Conservation (phyloP, 805 yeast genomes). For the Candida fluviatilis region DNA sequence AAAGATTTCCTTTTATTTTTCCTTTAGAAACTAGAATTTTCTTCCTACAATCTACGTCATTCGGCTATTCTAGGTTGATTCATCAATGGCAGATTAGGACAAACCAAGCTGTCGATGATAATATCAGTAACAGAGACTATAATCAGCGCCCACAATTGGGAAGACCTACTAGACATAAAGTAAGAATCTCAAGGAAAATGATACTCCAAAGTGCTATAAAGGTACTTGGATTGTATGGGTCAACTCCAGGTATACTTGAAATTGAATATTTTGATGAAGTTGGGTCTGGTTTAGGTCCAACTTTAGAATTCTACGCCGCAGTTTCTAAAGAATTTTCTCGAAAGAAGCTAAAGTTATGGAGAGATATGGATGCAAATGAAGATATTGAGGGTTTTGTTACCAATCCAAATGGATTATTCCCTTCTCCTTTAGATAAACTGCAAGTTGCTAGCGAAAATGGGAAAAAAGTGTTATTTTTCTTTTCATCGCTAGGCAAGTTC, state of each 20-base stretch:
- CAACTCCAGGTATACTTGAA: conserved; percentile 77
- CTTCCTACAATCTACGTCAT: conserved; percentile 82
- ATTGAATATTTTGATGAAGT: conserved; percentile 86
- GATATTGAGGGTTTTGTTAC: conserved; percentile 33
- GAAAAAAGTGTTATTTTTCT: conserved; percentile 45
- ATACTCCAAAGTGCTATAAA: conserved; percentile 75
- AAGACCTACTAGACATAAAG: conserved; percentile 72
- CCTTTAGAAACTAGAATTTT: conserved; percentile 78
- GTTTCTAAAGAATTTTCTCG: conserved; percentile 73
- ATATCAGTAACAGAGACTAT: conserved; percentile 10
- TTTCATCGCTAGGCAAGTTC: conserved; percentile 72
- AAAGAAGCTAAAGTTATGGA: conserved; percentile 64
- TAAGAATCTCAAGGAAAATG: conserved; percentile 67
- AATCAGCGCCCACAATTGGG: conserved; percentile 52
- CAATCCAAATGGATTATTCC: conserved; percentile 61
- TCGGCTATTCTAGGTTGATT: conserved; percentile 82
- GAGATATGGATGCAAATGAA: conserved; percentile 30
- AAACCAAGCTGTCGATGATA: conserved; percentile 34
- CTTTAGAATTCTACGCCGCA: conserved; percentile 83
- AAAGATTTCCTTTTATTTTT: conserved; percentile 73
- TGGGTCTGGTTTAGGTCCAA: conserved; percentile 97
- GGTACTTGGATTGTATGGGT: conserved; percentile 70
- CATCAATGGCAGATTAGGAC: conserved; percentile 65
- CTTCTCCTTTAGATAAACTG: conserved; percentile 49
- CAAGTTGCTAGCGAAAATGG: conserved; percentile 28